Base-by-base conservation (phyloP, 768 basidiomycete species). In the Butyriboletus loyo region DNA sequence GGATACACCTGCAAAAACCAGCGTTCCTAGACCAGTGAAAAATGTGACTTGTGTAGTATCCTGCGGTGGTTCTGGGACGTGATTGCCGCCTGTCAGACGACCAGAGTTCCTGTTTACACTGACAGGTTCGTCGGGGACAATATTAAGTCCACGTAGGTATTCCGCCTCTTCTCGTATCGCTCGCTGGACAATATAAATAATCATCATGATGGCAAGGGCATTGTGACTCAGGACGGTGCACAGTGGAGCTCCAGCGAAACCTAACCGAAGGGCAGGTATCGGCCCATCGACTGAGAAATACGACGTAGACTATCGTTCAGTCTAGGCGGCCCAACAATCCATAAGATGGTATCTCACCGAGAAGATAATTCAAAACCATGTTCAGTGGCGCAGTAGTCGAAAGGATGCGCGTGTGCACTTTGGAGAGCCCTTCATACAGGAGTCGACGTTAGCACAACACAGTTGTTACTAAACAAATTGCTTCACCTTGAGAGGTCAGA, bases 181-280 rank as follows among this genome's bases (percentile, higher is more conserved):
- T 21, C 56, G 54, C 50, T 55, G 44, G 36, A 56, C 56, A 25
- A 67, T 65, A 51, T 63, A 66, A 21, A 63, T 10, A n/a, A 60
- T 43, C 40, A 65, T 42, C 45, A 55, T 45, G 17, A 48, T 45
- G 1, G 66, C 55, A 32, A 66, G 63, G 14, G 42, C 50, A 34
- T 58, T 67, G 42, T 67, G 66, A 19, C 65, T 66, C 36, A 65
- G 35, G 39, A 67, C 56, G 4, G 66, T 60, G 46, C 60, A 67
- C n/a, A 66, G 43, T 22, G 60, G 66, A 38, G 65, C 65, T 21
- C 66, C 60, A 35, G 53, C 51, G 17, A 67, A 65, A 38, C 63
- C 65, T 17, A 67, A 45, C 25, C 58, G 65, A 50, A 65, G 53
- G 3, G 60, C 52, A 49, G 62, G 60, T 52, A 65, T 65, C 32